Evolutionary conservation across 2,329 filamentous ascomycete genomes (phyloP).

Genomic region (Magnaporthiopsis incrustans): DNA sequence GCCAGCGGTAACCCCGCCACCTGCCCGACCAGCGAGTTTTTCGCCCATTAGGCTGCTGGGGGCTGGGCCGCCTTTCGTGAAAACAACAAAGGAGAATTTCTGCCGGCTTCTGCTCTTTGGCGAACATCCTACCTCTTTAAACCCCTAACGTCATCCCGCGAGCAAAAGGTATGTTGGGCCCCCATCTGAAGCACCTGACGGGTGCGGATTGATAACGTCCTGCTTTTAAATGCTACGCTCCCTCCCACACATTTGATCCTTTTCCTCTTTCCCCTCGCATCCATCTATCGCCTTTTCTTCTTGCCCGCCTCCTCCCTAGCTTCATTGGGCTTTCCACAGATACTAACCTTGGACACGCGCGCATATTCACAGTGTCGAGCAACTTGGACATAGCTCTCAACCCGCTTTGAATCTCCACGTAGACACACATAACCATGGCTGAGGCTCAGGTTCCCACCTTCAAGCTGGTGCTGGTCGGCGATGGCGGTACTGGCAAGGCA

Average conservation of each 20-base stretch:
- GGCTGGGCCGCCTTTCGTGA: constrained; percentile 2
- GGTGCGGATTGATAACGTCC: not conserved
- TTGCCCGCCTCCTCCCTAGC: not conserved
- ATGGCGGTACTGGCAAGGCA: constrained; percentile 99
- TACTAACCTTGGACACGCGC: constrained; percentile 1
- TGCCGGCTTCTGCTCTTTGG: not conserved
- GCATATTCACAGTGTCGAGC: not conserved
- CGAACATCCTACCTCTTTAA: not conserved
- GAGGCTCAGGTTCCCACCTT: constrained; percentile 71
- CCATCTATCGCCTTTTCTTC: not conserved
- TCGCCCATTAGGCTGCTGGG: constrained; percentile 5
- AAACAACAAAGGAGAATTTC: constrained; percentile 2
- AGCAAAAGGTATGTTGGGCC: not conserved
- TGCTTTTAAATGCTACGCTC: not conserved
- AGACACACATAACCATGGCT: constrained; percentile 52
- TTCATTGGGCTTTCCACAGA: constrained; percentile 16
- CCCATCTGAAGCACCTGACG: not conserved
- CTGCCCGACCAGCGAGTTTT: constrained; percentile 6
- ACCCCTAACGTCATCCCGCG: not conserved
- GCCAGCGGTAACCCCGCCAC: constrained; percentile 3
- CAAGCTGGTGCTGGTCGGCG: constrained; percentile 99
- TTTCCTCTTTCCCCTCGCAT: not conserved
- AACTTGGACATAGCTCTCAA: not conserved
- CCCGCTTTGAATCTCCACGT: constrained; percentile 28
- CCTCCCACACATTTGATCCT: not conserved